Evolutionary conservation across 441 rosid species (phyloP).

Genomic region (Lepidium campestre): DNA sequence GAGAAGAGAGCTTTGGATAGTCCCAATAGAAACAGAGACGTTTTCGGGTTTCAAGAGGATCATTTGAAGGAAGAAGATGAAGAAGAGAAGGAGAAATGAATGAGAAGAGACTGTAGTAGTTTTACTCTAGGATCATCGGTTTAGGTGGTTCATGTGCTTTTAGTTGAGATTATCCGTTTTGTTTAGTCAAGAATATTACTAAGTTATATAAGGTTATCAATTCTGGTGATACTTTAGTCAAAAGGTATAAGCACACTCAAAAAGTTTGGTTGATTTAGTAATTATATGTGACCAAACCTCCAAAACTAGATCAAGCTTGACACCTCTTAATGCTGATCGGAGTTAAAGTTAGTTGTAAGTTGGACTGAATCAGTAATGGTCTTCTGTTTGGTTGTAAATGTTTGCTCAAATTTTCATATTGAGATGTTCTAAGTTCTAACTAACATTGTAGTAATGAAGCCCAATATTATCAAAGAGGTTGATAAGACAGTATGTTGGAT

Average conservation of each 20-base stretch:
- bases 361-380: background rate
- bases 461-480: background rate
- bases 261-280: background rate
- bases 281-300: background rate
- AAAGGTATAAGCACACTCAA: background rate
- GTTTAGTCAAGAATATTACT: background rate
- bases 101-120: background rate
- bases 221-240: background rate
- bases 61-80: slow-evolving; percentile 22
- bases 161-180: background rate
- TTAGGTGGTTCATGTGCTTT: slow-evolving; percentile 6
- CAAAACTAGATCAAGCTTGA: too few relatives aligned
- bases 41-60: slow-evolving; percentile 7
- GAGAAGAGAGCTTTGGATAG: slow-evolving; percentile 77
- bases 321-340: background rate
- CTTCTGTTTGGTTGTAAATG: background rate
- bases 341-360: background rate
- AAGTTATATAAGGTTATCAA: background rate
- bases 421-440: too few relatives aligned
- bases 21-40: slow-evolving; percentile 34
- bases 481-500: background rate
- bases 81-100: slow-evolving; percentile 18
- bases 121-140: background rate
- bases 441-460: background rate
- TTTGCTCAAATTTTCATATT: background rate